Base-by-base conservation (phyloP, 441 rosid genomes). In the Biscutella laevigata region DNA sequence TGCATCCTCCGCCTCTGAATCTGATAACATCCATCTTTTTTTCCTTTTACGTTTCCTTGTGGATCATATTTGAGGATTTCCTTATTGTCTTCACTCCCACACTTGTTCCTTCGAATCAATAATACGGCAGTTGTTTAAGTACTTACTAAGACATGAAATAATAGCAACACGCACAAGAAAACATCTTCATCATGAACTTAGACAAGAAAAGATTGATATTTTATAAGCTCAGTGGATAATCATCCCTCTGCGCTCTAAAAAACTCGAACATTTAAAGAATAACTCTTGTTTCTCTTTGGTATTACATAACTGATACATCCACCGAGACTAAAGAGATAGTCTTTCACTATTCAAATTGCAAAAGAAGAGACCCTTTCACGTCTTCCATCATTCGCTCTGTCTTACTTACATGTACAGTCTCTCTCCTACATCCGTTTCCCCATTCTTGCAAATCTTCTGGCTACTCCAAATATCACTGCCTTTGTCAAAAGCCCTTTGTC, bases 401-500 rank as follows among this genome's bases (percentile, higher is more conserved):
- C 64, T 49, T n/a, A 38, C 57, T 45, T 21, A 62, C 67, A 53
- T 36, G 48, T 48, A 39, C 50, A 46, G n/a, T n/a, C n/a, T n/a
- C 50, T 32, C 57, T 24, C 58, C 67, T 9, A 82, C 69, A 82
- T 68, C 75, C 90, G 79, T 69, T 75, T 83, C 27, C 94, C 83
- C 47, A 74, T 71, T 36, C 77, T 82, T 9, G 86, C 83, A 65
- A 88, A 83, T 68, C 84, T 79, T 61, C 95, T 72, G 15, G 89
- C 91, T 30, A 84, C 83, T 16, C 96, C 90, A 17, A 88, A 81
- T 46, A 88, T 77, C 24, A 72, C 78, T 0, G 91, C 94, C 71
- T 85, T 88, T 5, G 91, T 83, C 70, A 85, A 59, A 38, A 91
- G 80, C 17, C 96, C 96, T 21, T 74, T 74, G 65, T 88, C 90